These are phyloP conservation scores for Acanthamoeba lugdunensis DNA, from an alignment of 208 protist species.

Conservation along the genomic window DNA sequence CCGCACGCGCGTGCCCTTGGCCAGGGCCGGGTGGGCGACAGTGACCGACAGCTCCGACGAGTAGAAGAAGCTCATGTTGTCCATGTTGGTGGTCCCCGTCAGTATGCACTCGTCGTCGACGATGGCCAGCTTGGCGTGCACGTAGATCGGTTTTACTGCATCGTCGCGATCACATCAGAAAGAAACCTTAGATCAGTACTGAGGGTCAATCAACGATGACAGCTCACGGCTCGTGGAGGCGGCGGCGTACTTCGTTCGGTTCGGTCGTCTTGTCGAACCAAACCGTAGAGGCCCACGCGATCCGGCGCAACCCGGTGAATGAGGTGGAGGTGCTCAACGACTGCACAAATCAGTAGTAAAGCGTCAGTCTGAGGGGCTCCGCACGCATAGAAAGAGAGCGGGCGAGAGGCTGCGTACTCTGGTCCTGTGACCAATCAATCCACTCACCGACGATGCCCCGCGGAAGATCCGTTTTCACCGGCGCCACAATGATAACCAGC, in stretches of 20 bases:
- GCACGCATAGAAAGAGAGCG: not conserved
- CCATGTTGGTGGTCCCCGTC: slow-evolving; percentile 82
- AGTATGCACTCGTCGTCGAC: slow-evolving; percentile 77
- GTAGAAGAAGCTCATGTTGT: slow-evolving; percentile 84
- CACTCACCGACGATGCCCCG: slow-evolving; percentile 81
- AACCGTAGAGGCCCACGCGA: slow-evolving; percentile 83
- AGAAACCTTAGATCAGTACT: not conserved
- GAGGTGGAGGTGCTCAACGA: slow-evolving; percentile 81
- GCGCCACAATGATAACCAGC: slow-evolving; percentile 79
- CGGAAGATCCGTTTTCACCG: slow-evolving; percentile 82
- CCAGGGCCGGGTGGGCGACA: slow-evolving; percentile 66
- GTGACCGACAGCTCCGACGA: slow-evolving; percentile 79
- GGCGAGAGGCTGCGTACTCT: slow-evolving; percentile 61
- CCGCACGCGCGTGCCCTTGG: slow-evolving; percentile 74
- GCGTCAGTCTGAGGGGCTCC: too few species aligned
- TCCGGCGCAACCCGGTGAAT: slow-evolving; percentile 81
- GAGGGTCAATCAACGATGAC: too few species aligned
- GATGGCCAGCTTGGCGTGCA: slow-evolving; percentile 81
- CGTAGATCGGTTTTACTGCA: slow-evolving; percentile 82
- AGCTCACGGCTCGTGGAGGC: too few species aligned
- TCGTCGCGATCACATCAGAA: not conserved
- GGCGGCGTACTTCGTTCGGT: slow-evolving; percentile 72
- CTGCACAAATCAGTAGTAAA: not conserved
- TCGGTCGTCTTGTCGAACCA: slow-evolving; percentile 79
- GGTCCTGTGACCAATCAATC: slow-evolving; percentile 84